These are phyloP conservation scores for Dendrobium nobile DNA, from an alignment of 106 monocot genomes.

Conservation along the genomic window DNA sequence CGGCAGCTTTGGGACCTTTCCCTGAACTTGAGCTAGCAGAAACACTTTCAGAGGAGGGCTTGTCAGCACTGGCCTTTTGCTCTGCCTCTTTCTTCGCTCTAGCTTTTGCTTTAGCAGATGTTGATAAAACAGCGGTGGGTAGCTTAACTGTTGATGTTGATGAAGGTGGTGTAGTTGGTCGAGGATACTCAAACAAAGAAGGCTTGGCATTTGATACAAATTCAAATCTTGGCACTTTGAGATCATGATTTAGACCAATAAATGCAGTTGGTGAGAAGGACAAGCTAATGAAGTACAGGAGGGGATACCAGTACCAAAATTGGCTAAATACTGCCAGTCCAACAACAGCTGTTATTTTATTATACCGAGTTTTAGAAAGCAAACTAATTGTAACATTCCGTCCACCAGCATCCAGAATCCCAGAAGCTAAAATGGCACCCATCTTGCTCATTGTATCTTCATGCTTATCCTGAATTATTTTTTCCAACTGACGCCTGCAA, in stretches of 20 bases:
- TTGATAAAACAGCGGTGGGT: slow-evolving; percentile 87
- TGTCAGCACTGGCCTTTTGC: slow-evolving; percentile 51
- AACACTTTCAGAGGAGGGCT: slow-evolving; percentile 28
- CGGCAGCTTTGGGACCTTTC: slow-evolving; percentile 40
- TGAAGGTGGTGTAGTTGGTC: slow-evolving; percentile 55
- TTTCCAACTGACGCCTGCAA: slow-evolving; percentile 85
- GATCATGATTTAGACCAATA: slow-evolving; percentile 89
- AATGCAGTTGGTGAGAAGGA: slow-evolving; percentile 93
- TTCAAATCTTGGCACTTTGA: slow-evolving; percentile 94
- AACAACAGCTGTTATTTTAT: slow-evolving; percentile 86
- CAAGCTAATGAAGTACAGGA: slow-evolving; percentile 89
- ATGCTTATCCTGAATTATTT: slow-evolving; percentile 96
- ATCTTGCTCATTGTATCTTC: slow-evolving; percentile 99
- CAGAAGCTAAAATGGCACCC: slow-evolving; percentile 97
- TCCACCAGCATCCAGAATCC: slow-evolving; percentile 99
- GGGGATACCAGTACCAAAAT: slow-evolving; percentile 99
- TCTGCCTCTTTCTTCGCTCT: slow-evolving; percentile 94
- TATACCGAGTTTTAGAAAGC: slow-evolving; percentile 84
- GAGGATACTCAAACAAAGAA: slow-evolving; percentile 94
- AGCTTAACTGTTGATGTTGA: slow-evolving; percentile 66
- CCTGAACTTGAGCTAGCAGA: slow-evolving; percentile 35
- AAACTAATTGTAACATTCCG: slow-evolving; percentile 89
- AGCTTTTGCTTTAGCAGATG: slow-evolving; percentile 82
- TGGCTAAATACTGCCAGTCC: slow-evolving; percentile 98
- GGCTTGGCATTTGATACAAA: slow-evolving; percentile 93